Conservation (phyloP, 106 monocot genomes). For the Acorus gramineus region DNA sequence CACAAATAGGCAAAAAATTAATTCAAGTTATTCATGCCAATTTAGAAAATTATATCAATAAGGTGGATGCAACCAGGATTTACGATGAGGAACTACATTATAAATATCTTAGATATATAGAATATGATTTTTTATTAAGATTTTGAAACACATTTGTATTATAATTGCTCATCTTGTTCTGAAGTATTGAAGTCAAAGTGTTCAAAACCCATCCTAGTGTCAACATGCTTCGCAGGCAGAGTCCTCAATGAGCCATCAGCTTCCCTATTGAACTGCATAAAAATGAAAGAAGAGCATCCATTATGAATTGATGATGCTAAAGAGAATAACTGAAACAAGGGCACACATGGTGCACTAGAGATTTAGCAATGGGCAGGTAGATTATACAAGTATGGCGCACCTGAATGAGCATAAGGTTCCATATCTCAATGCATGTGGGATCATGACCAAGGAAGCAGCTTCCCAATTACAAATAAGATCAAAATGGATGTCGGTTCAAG, state of each 20-base stretch:
- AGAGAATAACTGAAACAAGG: neutral
- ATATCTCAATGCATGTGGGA: slow-evolving; percentile 96
- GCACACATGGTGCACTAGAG: no score
- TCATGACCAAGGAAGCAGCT: slow-evolving; percentile 91
- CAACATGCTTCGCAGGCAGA: slow-evolving; percentile 84
- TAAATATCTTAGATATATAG: no score
- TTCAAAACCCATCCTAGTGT: slow-evolving; percentile 93
- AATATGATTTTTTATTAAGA: no score
- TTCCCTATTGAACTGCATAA: slow-evolving; percentile 79
- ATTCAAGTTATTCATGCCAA: no score
- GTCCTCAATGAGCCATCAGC: slow-evolving; percentile 66
- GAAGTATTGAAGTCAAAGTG: slow-evolving; percentile 84
- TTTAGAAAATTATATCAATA: no score
- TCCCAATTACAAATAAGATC: slow-evolving; percentile 78
- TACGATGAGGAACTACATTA: no score
- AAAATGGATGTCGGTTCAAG: slow-evolving; percentile 96
- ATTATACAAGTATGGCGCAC: slow-evolving; percentile 15
- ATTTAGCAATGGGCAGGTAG: neutral
- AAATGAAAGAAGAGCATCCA: neutral
- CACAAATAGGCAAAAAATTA: no score
- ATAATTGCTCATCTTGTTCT: slow-evolving; percentile 94
- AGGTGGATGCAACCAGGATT: no score
- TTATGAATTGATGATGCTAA: neutral
- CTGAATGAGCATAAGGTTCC: slow-evolving; percentile 99
- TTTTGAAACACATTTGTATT: slow-evolving; percentile 86